phyloP scores from a whole-genome alignment of 2,329 filamentous ascomycete genomes.

The Alternaria ethzedia region DNA sequence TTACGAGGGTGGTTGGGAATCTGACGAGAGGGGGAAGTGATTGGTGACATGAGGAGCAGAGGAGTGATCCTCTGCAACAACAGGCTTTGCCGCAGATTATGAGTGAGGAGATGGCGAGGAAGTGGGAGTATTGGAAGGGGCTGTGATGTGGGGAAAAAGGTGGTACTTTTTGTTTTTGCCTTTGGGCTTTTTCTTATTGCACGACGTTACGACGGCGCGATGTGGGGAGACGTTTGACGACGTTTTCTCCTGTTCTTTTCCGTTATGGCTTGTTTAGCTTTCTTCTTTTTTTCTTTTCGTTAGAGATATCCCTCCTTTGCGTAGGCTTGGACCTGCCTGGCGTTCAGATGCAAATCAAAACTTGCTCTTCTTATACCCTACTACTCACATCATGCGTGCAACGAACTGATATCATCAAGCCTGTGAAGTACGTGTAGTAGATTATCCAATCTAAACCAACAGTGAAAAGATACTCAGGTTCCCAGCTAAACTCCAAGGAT shows the following conservation, averaged over 20 bases:
- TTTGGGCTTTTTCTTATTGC: not conserved
- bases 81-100: not conserved
- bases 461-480: not conserved
- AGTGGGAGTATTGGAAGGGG: not conserved
- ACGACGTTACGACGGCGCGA: not conserved
- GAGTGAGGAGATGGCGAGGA: not conserved
- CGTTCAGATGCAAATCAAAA: slow-evolving; percentile 1
- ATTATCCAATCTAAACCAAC: not conserved
- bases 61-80: not conserved
- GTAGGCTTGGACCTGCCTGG: slow-evolving; percentile 1
- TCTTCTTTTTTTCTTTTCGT: not conserved
- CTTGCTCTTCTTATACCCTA: not conserved
- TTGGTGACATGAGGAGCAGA: not conserved
- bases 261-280: not conserved
- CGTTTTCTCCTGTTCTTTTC: not conserved
- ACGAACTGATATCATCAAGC: not conserved
- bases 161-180: not conserved
- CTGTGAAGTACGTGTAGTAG: not conserved
- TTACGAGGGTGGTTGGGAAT: slow-evolving; percentile 6
- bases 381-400: not conserved
- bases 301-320: slow-evolving; percentile 14
- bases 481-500: slow-evolving; percentile 10
- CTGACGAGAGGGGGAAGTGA: not conserved
- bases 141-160: not conserved
- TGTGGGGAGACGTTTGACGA: not conserved